These are phyloP conservation scores for Dorcoceras hygrometricum DNA, from an alignment of 257 asterid species.

Conservation along the genomic window DNA sequence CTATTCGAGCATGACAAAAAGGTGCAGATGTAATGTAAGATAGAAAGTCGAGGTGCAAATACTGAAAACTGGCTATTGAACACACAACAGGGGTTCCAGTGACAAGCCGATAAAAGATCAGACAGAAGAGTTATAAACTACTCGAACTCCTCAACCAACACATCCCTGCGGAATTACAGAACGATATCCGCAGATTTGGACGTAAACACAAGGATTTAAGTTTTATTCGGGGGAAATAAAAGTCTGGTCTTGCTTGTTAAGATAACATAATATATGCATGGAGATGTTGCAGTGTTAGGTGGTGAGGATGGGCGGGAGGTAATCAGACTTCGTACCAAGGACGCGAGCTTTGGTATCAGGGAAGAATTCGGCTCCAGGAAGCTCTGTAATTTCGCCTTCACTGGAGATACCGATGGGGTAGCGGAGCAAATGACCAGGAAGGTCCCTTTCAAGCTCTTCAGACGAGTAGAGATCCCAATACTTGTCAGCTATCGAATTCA, in stretches of 20 bases:
- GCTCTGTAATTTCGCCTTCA: constrained; percentile 64
- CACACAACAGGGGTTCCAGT: constrained; percentile 10
- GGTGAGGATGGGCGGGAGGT: constrained; percentile 89
- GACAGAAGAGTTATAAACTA: background rate
- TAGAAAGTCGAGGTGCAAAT: background rate
- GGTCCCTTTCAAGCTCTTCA: constrained; percentile 66
- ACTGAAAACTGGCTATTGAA: background rate
- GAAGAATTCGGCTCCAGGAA: constrained; percentile 84
- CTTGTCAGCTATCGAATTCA: constrained; percentile 61
- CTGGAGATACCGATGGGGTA: constrained; percentile 75
- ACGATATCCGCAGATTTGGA: constrained; percentile 13
- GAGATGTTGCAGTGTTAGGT: constrained; percentile 36
- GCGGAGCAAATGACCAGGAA: constrained; percentile 92
- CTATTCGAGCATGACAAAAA: background rate
- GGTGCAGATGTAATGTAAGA: constrained; percentile 1
- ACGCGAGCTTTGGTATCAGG: constrained; percentile 89
- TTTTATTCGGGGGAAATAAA: constrained; percentile 18
- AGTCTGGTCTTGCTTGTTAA: constrained; percentile 1
- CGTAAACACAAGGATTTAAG: background rate
- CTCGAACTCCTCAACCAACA: background rate
- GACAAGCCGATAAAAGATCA: background rate
- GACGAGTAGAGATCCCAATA: constrained; percentile 82
- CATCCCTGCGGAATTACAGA: constrained; percentile 18
- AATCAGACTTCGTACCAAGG: constrained; percentile 76
- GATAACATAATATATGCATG: background rate